Evolutionary conservation across 768 basidiomycete species (phyloP).

Genomic region (Inosperma sp.): DNA sequence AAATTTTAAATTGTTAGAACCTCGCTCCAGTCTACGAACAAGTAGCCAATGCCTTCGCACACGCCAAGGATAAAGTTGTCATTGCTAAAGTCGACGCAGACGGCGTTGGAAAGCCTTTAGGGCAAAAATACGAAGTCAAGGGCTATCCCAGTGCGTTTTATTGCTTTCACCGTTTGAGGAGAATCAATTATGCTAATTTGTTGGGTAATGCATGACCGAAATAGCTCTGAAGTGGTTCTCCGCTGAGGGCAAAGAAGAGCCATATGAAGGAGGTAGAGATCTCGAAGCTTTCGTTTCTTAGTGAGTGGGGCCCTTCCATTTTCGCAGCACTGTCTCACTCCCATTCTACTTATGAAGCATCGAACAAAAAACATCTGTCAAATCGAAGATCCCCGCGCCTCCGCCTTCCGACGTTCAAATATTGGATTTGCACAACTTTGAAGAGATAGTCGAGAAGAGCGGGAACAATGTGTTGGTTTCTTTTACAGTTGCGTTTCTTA

Average conservation of each 20-base stretch:
- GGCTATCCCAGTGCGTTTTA: slow-evolving; percentile 84
- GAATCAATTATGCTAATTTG: slow-evolving; percentile 9
- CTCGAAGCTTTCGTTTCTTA: slow-evolving; percentile 70
- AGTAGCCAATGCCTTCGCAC: slow-evolving; percentile 80
- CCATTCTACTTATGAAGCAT: slow-evolving; percentile 45
- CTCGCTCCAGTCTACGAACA: slow-evolving; percentile 87
- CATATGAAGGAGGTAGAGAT: slow-evolving; percentile 77
- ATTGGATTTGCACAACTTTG: slow-evolving; percentile 69
- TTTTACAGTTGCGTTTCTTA: slow-evolving; percentile 53
- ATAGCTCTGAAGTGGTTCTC: slow-evolving; percentile 91
- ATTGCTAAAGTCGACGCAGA: slow-evolving; percentile 94
- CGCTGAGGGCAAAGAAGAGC: slow-evolving; percentile 56
- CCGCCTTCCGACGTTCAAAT: slow-evolving; percentile 66
- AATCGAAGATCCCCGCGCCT: slow-evolving; percentile 84
- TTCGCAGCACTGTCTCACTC: background rate
- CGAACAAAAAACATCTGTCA: slow-evolving; percentile 68
- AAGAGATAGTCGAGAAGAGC: slow-evolving; percentile 64
- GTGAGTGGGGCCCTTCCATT: slow-evolving; percentile 41
- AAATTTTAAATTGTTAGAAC: slow-evolving; percentile 43
- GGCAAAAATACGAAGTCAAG: slow-evolving; percentile 70
- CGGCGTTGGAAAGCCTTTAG: slow-evolving; percentile 73
- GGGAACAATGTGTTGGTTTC: slow-evolving; percentile 79
- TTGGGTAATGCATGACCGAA: too few relatives aligned
- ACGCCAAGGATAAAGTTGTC: slow-evolving; percentile 75
- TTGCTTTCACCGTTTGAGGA: background rate